Conservation (phyloP, 805 yeast species). For the Nakazawaea holstii region DNA sequence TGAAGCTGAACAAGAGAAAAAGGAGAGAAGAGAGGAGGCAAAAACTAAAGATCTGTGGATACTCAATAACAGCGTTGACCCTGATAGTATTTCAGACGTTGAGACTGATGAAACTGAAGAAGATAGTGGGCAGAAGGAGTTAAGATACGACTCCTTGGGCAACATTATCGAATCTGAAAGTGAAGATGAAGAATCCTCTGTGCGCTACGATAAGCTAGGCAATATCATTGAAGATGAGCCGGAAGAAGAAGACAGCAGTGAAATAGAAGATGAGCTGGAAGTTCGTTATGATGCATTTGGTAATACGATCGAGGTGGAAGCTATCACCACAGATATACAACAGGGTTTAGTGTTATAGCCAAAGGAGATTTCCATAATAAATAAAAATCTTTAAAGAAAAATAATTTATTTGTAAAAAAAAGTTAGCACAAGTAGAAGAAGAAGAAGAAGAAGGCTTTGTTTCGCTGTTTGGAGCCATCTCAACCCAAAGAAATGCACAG, state of each 20-base stretch:
- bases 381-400: too few species aligned
- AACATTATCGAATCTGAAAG: conserved; percentile 19
- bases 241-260: conserved; percentile 16
- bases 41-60: conserved; percentile 64
- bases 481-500: conserved; percentile 3
- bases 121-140: conserved; percentile 18
- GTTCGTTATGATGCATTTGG: too few species aligned
- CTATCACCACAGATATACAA: too few species aligned
- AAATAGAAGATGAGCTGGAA: conserved; percentile 15
- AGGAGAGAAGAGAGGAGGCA: conserved; percentile 51
- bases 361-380: too few species aligned
- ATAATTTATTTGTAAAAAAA: too few species aligned
- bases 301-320: too few species aligned
- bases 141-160: conserved; percentile 12
- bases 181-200: conserved; percentile 16
- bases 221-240: conserved; percentile 12
- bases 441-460: too few species aligned
- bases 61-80: conserved; percentile 57
- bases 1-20: conserved; percentile 59
- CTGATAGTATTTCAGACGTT: conserved; percentile 13
- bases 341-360: too few species aligned
- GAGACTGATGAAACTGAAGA: conserved; percentile 18
- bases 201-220: conserved; percentile 38
- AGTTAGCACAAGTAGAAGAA: too few species aligned
- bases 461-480: too few species aligned